Base-by-base conservation (phyloP, 2,329 filamentous ascomycete genomes). In the Corynespora cassiicola region DNA sequence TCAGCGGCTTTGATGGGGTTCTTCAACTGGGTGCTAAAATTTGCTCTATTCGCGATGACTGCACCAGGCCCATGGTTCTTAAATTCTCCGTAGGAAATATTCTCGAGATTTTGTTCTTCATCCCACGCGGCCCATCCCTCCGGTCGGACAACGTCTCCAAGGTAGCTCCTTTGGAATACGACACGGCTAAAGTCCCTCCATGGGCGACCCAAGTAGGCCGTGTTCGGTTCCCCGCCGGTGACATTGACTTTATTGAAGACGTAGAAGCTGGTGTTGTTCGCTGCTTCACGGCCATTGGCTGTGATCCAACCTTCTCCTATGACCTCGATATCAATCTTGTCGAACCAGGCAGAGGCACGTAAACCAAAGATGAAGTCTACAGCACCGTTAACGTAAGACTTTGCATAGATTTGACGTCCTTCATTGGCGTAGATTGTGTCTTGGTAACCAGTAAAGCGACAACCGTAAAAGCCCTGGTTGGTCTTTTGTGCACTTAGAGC, bases 301-400 rank as follows among this genome's bases (percentile, higher is more conserved):
- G 52, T 58, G 15, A 58, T 46, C 30, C 38, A 58, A 3, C 56
- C 56, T 0, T 31, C 7, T 2, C 45, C 43, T 4, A 54, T 45
- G 2, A 43, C 7, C 5, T 47, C 39, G 11, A 57, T 57, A 7
- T 64, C 52, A 23, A 76, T 18, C 19, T 54, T 44, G 15, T 57
- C 69, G 58, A 74, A 75, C 77, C 73, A 82, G 33, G 71, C 67
- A 42, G 64, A 50, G 33, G 75, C 70, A 39, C 71, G 44, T 6
- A 46, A 32, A 26, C 80, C 73, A 53, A 82, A 83, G 47, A 80
- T 76, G 47, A 80, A 80, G 50, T 82, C 80, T 27, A 77, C 75
- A 5, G 77, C 75, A n/a, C 79, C 79, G 25, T 77, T 72, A 45
- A 83, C 79, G 40, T 78, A 76, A 38, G 71, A 74, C 41, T 75